phyloP scores from a whole-genome alignment of 345 rosid genomes.

The Eucalyptus polyanthemos region DNA sequence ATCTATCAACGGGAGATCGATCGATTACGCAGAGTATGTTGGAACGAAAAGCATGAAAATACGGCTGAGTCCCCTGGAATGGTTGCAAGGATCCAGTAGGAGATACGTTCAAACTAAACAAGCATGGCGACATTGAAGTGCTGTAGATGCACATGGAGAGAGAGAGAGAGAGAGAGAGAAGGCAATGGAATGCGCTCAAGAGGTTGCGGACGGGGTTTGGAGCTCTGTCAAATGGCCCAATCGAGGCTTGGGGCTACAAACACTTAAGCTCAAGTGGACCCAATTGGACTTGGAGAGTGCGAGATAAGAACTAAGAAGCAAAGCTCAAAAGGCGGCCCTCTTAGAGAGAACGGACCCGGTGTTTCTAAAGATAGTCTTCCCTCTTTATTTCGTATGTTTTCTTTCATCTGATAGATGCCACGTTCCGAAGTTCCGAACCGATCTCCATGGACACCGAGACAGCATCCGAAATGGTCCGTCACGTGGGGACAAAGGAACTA shows the following conservation, averaged over 20 bases:
- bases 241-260: background rate
- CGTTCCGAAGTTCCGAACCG: background rate
- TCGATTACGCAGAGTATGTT: background rate
- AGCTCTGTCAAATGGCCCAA: background rate
- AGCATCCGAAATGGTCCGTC: background rate
- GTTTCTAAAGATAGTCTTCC: background rate
- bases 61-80: background rate
- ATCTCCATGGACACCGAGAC: background rate
- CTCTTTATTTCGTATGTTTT: background rate
- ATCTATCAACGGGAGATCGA: background rate
- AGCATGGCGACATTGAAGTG: background rate
- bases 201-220: background rate
- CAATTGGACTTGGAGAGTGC: background rate
- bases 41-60: background rate
- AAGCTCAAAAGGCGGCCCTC: background rate
- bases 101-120: background rate
- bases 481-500: background rate
- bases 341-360: background rate
- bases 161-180: background rate
- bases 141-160: background rate
- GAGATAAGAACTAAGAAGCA: background rate
- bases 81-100: background rate
- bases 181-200: background rate
- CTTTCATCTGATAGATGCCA: background rate
- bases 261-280: background rate